phyloP scores from a whole-genome alignment of 2,329 filamentous ascomycete species.

The Beauveria caledonica region DNA sequence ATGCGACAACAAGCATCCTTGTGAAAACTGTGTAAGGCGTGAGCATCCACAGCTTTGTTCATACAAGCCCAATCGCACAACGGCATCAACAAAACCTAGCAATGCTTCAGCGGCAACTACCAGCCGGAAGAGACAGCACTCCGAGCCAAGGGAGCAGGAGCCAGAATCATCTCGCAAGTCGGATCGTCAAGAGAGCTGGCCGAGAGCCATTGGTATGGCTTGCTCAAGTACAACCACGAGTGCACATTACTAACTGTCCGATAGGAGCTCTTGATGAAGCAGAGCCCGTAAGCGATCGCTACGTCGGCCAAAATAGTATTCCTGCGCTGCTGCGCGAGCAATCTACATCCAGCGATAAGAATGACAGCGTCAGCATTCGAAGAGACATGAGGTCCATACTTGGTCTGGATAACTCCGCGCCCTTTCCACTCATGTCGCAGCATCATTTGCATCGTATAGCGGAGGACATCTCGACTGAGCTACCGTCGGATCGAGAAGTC shows the following conservation, averaged over 20 bases:
- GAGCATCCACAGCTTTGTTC: slow-evolving; percentile 58
- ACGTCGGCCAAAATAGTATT: slow-evolving; percentile 60
- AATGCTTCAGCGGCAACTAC: slow-evolving; percentile 20
- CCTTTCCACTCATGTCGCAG: slow-evolving; percentile 59
- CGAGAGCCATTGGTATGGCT: slow-evolving; percentile 31
- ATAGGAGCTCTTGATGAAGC: slow-evolving; percentile 41
- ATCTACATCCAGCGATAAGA: slow-evolving; percentile 43
- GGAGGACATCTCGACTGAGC: slow-evolving; percentile 50
- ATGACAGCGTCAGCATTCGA: slow-evolving; percentile 48
- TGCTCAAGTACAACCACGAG: background rate
- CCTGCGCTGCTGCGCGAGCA: slow-evolving; percentile 57
- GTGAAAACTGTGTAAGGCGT: slow-evolving; percentile 59
- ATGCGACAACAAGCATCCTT: slow-evolving; percentile 61
- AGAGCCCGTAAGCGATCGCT: slow-evolving; percentile 49
- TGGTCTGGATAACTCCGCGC: slow-evolving; percentile 56
- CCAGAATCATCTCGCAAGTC: slow-evolving; percentile 25
- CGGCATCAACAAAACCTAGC: slow-evolving; percentile 25
- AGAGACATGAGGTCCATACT: slow-evolving; percentile 59
- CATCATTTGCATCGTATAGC: slow-evolving; percentile 53
- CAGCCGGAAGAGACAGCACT: slow-evolving; percentile 27
- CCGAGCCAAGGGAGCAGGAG: slow-evolving; percentile 22
- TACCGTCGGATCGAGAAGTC: slow-evolving; percentile 57
- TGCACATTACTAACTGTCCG: background rate
- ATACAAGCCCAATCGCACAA: slow-evolving; percentile 53
- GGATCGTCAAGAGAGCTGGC: slow-evolving; percentile 35